Evolutionary conservation across 2,329 filamentous ascomycete species (phyloP), one percentile per base, ranked within the genome.

Genomic region (Cladobotryum protrusum): DNA sequence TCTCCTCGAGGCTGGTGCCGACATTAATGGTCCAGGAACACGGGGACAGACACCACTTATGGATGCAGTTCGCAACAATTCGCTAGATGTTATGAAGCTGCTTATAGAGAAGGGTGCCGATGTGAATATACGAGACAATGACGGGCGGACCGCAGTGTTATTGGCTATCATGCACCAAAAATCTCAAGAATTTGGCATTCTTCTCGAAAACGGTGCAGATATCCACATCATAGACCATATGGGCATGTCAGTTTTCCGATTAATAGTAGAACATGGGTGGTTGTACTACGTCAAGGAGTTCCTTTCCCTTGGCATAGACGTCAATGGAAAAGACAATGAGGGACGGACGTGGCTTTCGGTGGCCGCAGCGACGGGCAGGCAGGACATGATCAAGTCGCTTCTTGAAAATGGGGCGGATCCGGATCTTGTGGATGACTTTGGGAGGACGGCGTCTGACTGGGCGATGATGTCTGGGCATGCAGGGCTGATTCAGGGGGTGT

Each of bases 101-200:
- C 49, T 52, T 5, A 19, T 48, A 4, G 18, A 52, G 4, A 13
- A 48, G 17, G 49, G 45, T 12, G 49, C 49, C 34, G 29, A 48
- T 5, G n/a, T 45, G n/a, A 39, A 47, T 32, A 20, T 39, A 19
- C 19, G 0, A 3, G 48, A 50, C 17, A 17, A 50, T 8, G 24
- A 52, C 11, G 40, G 41, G 39, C 48, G 18, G 17, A 48, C 45
- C 7, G 15, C 45, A 13, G 9, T 52, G 2, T 20, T n/a, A 13
- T 37, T 14, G 24, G 17, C 24, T 19, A 6, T 50, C 5, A 8
- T 12, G 35, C 13, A n/a, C 4, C 5, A 8, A 2, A 29, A 29
- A 6, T 29, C 6, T 9, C 4, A 29, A 8, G 24, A 35, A 32
- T 47, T 52, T 17, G 11, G 46, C 2, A 15, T 33, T 20, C 44